Base-by-base conservation (phyloP, 2,329 filamentous ascomycete species). In the Xylariaceae sp. region DNA sequence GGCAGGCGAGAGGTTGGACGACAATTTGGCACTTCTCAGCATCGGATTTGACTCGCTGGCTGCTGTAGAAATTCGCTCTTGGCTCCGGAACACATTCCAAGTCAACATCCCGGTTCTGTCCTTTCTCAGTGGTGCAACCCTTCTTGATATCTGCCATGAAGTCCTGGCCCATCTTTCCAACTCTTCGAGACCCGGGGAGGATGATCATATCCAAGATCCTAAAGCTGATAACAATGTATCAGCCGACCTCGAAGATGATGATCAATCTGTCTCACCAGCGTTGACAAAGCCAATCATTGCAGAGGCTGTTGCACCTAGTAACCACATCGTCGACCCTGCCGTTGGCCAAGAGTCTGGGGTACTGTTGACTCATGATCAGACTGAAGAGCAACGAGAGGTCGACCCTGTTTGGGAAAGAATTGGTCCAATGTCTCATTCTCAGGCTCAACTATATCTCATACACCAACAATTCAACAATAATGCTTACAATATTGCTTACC, bases 1-100 rank as follows among this genome's bases (percentile, higher is more conserved):
- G n/a, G n/a, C n/a, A n/a, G n/a, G n/a, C n/a, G n/a, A n/a, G n/a
- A n/a, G n/a, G n/a, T n/a, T n/a, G n/a, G n/a, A n/a, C n/a, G n/a
- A n/a, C n/a, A n/a, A n/a, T n/a, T n/a, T n/a, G n/a, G n/a, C n/a
- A n/a, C n/a, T n/a, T n/a, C n/a, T n/a, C n/a, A n/a, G n/a, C n/a
- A n/a, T n/a, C n/a, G n/a, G n/a, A n/a, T n/a, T n/a, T n/a, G 50
- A 53, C 11, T 53, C 50, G 3, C 22, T 53, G 16, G 20, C 48
- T 11, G 45, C 50, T 27, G 50, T 53, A 7, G 50, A 53, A 12
- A 47, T 53, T 6, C 36, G 50, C 2, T 44, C 38, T 12, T 53
- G 50, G 50, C 45, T 47, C 12, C 36, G 44, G 6, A 46, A 40
- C 16, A 37, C 34, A n/a, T 12, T 53, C 1, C 25, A 32, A 2